phyloP scores from a whole-genome alignment of 345 rosid species.

The Erucastrum elatum region DNA sequence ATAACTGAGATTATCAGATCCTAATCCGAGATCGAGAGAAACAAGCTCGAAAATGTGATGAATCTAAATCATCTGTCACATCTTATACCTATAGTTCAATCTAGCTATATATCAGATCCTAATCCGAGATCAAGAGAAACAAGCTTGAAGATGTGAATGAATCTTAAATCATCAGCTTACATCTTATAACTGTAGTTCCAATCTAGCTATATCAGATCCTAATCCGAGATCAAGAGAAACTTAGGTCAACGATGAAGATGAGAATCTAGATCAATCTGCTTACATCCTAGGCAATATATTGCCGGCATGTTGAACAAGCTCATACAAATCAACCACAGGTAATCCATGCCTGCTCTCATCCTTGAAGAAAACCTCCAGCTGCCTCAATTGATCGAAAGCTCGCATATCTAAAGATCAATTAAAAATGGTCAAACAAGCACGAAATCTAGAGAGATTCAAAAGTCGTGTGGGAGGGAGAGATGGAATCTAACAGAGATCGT shows the following conservation, averaged over 20 bases:
- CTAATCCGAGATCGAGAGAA: background rate
- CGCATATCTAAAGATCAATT: conserved; percentile 59
- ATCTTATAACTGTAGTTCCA: background rate
- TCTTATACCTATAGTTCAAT: conserved; percentile 29
- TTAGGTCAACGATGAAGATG: background rate
- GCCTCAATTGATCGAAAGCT: conserved; percentile 85
- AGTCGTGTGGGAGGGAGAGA: background rate
- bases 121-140: too few species aligned
- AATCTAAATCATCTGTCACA: conserved; percentile 45
- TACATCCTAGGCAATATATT: conserved; percentile 88
- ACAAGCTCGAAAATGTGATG: background rate
- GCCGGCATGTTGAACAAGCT: conserved; percentile 96
- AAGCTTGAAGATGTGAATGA: too few species aligned
- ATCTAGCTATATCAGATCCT: conserved; percentile 13
- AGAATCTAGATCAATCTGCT: conserved; percentile 27
- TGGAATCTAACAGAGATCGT: conserved; percentile 67
- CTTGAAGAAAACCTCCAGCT: conserved; percentile 78
- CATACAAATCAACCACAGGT: conserved; percentile 73
- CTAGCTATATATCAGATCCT: too few species aligned
- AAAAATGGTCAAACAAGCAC: conserved; percentile 15
- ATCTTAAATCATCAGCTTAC: too few species aligned
- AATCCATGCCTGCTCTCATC: conserved; percentile 82
- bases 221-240: background rate
- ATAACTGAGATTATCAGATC: conserved; percentile 9
- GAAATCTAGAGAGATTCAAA: conserved; percentile 27